Evolutionary conservation across 306 rosid species (phyloP), one percentile per base, ranked within the genome.

Genomic region (Lathyrus aphaca): DNA sequence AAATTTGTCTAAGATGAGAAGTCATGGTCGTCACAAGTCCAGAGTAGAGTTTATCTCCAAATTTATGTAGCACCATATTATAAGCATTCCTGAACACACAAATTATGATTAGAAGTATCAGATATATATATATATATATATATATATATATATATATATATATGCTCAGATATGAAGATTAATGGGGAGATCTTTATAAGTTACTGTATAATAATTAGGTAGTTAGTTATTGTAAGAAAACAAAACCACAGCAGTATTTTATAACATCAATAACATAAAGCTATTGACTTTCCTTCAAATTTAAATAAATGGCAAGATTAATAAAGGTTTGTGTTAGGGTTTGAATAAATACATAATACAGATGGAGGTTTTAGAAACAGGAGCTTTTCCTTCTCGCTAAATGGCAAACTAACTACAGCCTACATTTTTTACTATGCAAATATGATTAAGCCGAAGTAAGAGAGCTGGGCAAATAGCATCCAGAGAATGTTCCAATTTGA

Each of bases 11-110:
- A 16, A 84, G 76, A 78, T 84, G 88, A 64, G 61, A 54, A 44
- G 88, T 81, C 81, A 84, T 65, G 27, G 86, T 84, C 8, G 15
- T 40, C 79, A 78, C 85, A 58, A 81, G 83, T 68, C 88, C 88
- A 11, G 81, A 68, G 83, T 84, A 84, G 12, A 84, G 81, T 72
- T 78, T 84, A 75, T 84, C 88, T 43, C 88, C 88, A 45, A 75
- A 81, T 75, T 81, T 84, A 68, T 84, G 79, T 6, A 84, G 74
- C 80, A 84, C 88, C 86, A 84, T 81, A 69, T 84, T 84, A 62
- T 84, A 84, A 51, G 88, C 88, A 81, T 81, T 81, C 83, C 88
- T 84, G 76, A 78, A 75, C 8, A 23, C 6, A 59, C 54, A 72
- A 21, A 60, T 16, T 56, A 71, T 27, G 51, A 63, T 74, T 21